Evolutionary conservation across 371 early-diverging fungal species (phyloP), one percentile per base, ranked within the genome.

Genomic region (Mucor plumbeus): DNA sequence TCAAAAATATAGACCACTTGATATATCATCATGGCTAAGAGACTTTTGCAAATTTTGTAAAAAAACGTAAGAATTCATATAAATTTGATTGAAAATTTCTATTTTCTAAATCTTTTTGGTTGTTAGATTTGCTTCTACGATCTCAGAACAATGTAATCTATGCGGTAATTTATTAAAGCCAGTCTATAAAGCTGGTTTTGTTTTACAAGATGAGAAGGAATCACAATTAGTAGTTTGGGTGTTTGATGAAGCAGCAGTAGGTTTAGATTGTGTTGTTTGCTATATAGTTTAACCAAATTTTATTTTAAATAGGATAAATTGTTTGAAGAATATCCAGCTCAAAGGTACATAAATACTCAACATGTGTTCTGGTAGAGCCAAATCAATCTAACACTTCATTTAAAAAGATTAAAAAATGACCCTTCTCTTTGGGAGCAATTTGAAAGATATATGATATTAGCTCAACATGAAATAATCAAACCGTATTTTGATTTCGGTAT

Each of bases 1-100:
- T 55, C 11, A 33, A 17, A 21, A 41, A 7, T 53, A 53, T 9
- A 41, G 21, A 6, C 64, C 69, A 38, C 17, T 10, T 5, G 36
- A 59, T n/a, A 41, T 54, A n/a, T 35, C 14, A 14, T 1, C 50
- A 7, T 69, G 69, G 69, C 34, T 69, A 0, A 39, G 19, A 43
- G 43, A 39, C 1, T 44, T 5, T 1, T 69, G 69, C 7, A 13
- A 10, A 0, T 40, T 2, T 1, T 69, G 69, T 31, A 15, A 54
- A 15, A 19, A 13, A 53, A 50, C 44, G 69, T 69, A 64, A 59
- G 39, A 8, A 41, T 35, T 11, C 9, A 59, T n/a, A 3, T 33
- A 57, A 40, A 21, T 56, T 35, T 56, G 15, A 26, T 26, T 1
- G 26, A 1, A 26, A 26, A 26, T 26, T 26, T 26, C 26, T 26